These are phyloP conservation scores for Sordariomycetes sp. DNA, from an alignment of 2,329 filamentous ascomycete species.

Conservation along the genomic window DNA sequence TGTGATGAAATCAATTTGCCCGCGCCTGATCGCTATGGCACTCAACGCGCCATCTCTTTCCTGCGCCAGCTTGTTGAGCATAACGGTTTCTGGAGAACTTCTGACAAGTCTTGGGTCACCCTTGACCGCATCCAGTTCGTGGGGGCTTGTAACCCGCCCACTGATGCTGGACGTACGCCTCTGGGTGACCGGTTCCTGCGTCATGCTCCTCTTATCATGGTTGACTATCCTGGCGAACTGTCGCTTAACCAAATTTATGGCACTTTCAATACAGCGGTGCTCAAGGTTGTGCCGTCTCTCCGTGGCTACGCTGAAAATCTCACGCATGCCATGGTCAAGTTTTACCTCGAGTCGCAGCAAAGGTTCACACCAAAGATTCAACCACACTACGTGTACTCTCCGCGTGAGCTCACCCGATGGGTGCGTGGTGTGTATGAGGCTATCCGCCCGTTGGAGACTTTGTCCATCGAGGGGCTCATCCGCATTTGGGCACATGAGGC, in stretches of 20 bases:
- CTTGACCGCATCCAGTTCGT: conserved; percentile 98
- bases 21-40: conserved; percentile 94
- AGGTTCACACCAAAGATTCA: conserved; percentile 95
- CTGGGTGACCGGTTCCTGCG: conserved; percentile 90
- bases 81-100: conserved; percentile 97
- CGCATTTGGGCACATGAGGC: conserved; percentile 98
- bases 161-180: conserved; percentile 90
- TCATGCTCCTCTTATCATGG: conserved; percentile 98
- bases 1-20: conserved; percentile 99
- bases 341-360: conserved; percentile 91
- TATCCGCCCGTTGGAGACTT: conserved; percentile 79
- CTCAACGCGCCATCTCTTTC: conserved; percentile 95
- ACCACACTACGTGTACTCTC: conserved; percentile 98
- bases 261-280: conserved; percentile 90
- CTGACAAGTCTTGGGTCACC: conserved; percentile 95
- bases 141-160: conserved; percentile 95
- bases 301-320: conserved; percentile 90
- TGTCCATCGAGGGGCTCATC: conserved; percentile 84
- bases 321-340: conserved; percentile 94
- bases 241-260: conserved; percentile 97
- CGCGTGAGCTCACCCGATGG: conserved; percentile 96
- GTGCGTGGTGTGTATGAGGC: conserved; percentile 96
- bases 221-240: conserved; percentile 93
- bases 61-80: conserved; percentile 95
- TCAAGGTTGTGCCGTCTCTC: conserved; percentile 94